phyloP scores from a whole-genome alignment of 2,329 filamentous ascomycete genomes.

The Aspergillus brunneoviolaceus region DNA sequence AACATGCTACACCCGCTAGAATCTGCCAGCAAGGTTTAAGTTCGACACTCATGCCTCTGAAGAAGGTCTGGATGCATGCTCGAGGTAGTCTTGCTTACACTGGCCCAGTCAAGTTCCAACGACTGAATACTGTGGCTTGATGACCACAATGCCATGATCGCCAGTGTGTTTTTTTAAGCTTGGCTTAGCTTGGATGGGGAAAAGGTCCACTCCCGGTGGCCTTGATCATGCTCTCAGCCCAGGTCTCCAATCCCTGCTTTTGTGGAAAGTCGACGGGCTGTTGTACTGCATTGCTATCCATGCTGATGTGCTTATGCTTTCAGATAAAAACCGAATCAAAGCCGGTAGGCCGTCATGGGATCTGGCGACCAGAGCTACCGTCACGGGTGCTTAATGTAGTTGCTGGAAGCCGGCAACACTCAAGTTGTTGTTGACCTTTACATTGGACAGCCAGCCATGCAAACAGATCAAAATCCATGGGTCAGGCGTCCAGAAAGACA shows the following conservation, averaged over 20 bases:
- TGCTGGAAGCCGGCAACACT: background rate
- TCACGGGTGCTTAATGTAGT: background rate
- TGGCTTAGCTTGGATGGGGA: background rate
- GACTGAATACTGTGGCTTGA: background rate
- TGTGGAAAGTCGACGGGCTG: no score
- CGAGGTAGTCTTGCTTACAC: background rate
- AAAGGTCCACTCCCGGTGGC: background rate
- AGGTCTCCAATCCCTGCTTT: background rate
- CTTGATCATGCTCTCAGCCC: background rate
- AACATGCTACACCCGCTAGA: background rate
- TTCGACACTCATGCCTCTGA: background rate
- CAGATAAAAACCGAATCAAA: background rate
- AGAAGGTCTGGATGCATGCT: background rate
- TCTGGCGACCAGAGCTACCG: background rate
- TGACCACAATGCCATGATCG: background rate
- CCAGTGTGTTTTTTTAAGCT: background rate
- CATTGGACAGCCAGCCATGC: background rate
- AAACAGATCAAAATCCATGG: conserved; percentile 3
- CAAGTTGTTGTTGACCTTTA: background rate
- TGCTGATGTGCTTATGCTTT: background rate
- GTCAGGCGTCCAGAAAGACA: background rate
- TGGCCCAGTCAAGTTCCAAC: background rate
- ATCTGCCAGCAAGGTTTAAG: background rate
- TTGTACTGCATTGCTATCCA: no score
- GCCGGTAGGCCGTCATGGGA: background rate